Conservation (phyloP, 768 basidiomycete species). For the Termitomyces sp. region DNA sequence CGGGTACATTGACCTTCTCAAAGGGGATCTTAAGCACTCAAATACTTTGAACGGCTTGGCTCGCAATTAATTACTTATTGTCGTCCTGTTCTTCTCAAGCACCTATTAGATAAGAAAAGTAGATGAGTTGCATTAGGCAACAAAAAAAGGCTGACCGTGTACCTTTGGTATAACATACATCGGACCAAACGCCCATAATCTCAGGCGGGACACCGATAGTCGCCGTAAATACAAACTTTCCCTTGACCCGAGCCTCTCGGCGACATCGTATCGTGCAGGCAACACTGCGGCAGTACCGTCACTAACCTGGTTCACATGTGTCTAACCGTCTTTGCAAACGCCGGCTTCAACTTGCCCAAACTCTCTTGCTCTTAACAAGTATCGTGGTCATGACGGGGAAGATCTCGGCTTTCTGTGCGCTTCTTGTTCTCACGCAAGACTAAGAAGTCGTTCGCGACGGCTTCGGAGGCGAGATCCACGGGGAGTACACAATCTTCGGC, state of each 20-base stretch:
- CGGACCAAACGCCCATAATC: conserved; percentile 88
- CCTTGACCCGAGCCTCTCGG: conserved; percentile 76
- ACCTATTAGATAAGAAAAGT: conserved; percentile 15
- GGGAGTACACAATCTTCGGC: conserved; percentile 80
- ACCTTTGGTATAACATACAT: conserved; percentile 77
- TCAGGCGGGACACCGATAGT: conserved; percentile 79
- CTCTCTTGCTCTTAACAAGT: conserved; percentile 53
- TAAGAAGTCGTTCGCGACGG: conserved; percentile 73
- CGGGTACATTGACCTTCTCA: conserved; percentile 81
- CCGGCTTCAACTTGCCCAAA: conserved; percentile 78
- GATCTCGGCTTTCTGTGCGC: conserved; percentile 80
- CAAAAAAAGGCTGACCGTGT: conserved; percentile 17
- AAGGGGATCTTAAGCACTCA: conserved; percentile 63
- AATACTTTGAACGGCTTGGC: conserved; percentile 71
- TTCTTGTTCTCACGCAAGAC: too few relatives aligned
- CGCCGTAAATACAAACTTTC: conserved; percentile 72
- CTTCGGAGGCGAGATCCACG: conserved; percentile 95
- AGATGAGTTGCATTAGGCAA: too few relatives aligned
- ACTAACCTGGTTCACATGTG: conserved; percentile 85
- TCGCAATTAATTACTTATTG: conserved; percentile 42
- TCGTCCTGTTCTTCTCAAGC: conserved; percentile 52
- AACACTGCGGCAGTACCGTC: conserved; percentile 92
- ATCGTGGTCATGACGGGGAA: conserved; percentile 69
- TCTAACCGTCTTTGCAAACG: conserved; percentile 70
- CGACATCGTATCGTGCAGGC: conserved; percentile 72